Percentiles rank a stretch among this genome's conserved stretches.
These are phyloP conservation scores for Eutypa lata DNA, from an alignment of 2,329 filamentous ascomycete genomes.

Conservation along the genomic window DNA sequence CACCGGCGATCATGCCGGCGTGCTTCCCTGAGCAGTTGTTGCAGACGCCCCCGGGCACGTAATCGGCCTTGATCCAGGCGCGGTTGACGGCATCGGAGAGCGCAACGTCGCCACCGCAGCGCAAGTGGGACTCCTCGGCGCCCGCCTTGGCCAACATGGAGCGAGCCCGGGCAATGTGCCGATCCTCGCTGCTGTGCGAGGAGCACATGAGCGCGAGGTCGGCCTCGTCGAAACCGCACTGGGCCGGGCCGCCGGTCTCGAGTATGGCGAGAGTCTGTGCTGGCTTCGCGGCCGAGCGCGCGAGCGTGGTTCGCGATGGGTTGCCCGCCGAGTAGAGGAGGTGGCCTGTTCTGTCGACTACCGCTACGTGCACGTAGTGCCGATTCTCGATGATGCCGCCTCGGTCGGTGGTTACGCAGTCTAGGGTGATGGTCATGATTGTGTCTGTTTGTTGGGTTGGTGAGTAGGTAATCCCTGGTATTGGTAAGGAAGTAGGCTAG, in stretches of 20 bases:
- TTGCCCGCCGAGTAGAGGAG: slow-evolving; percentile 39
- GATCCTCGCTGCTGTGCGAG: slow-evolving; percentile 42
- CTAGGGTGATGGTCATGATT: slow-evolving; percentile 1
- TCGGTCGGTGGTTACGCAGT: slow-evolving; percentile 35
- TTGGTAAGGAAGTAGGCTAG: too few species aligned
- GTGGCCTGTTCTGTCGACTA: slow-evolving; percentile 34
- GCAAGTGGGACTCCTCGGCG: slow-evolving; percentile 33
- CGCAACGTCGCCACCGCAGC: slow-evolving; percentile 40
- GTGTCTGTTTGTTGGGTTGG: background rate
- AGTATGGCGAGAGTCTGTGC: slow-evolving; percentile 41
- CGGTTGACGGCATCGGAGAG: slow-evolving; percentile 33
- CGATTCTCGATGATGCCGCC: slow-evolving; percentile 40
- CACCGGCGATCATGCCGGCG: slow-evolving; percentile 42
- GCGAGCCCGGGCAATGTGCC: slow-evolving; percentile 35
- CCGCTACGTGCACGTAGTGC: slow-evolving; percentile 40
- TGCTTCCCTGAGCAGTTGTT: slow-evolving; percentile 50
- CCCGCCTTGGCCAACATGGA: slow-evolving; percentile 34
- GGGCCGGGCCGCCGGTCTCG: slow-evolving; percentile 36
- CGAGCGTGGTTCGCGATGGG: slow-evolving; percentile 37
- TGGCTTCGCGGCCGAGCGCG: slow-evolving; percentile 44
- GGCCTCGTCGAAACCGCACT: slow-evolving; percentile 33
- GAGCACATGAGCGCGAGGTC: slow-evolving; percentile 46
- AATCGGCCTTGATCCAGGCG: slow-evolving; percentile 36
- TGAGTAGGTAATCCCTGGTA: too few species aligned
- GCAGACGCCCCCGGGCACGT: slow-evolving; percentile 33